Conservation (phyloP, 2,329 filamentous ascomycete genomes). For the Seiridium unicorne region DNA sequence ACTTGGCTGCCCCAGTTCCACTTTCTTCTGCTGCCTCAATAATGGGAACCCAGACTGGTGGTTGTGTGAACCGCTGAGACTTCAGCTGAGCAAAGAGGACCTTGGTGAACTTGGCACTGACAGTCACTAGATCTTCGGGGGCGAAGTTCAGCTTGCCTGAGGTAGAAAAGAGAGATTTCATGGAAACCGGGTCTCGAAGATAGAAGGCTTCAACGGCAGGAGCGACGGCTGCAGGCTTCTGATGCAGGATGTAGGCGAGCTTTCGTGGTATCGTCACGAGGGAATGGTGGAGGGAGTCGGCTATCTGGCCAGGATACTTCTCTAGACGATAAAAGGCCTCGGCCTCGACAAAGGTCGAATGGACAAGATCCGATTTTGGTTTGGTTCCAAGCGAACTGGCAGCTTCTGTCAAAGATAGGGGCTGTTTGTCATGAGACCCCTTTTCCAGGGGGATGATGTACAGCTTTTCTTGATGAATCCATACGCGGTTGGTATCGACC, state of each 20-base stretch:
- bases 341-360: conserved; percentile 73
- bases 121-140: conserved; percentile 74
- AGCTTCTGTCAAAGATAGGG: conserved; percentile 64
- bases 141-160: conserved; percentile 61
- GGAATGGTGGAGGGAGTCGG: conserved; percentile 72
- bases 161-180: conserved; percentile 65
- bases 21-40: conserved; percentile 26
- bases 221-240: conserved; percentile 72
- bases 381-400: conserved; percentile 56
- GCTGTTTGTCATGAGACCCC: conserved; percentile 31
- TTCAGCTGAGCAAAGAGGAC: conserved; percentile 88
- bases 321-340: conserved; percentile 88
- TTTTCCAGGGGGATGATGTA: conserved; percentile 64
- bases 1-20: conserved; percentile 13
- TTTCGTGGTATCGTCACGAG: conserved; percentile 75
- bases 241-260: conserved; percentile 75
- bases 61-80: conserved; percentile 76
- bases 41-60: conserved; percentile 47
- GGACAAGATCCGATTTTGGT: conserved; percentile 55
- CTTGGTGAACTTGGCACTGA: conserved; percentile 81
- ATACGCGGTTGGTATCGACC: conserved; percentile 82
- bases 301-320: conserved; percentile 78
- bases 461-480: conserved; percentile 79
- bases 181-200: conserved; percentile 74
- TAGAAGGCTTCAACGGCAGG: conserved; percentile 91